phyloP scores from a whole-genome alignment of 78 protist species.

The Paulinella micropora region DNA sequence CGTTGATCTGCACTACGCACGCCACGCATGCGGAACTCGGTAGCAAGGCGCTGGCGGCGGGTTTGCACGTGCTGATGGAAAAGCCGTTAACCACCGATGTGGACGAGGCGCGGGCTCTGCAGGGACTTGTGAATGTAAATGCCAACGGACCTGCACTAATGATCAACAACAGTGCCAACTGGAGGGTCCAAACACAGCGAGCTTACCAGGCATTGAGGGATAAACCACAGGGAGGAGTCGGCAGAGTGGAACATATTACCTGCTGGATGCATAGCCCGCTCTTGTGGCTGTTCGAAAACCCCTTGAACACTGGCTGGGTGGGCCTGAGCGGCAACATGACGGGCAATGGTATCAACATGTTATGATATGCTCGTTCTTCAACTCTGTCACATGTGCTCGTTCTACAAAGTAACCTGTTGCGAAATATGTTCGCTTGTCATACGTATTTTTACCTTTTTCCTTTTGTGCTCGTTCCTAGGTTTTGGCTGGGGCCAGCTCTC shows the following conservation, averaged over 20 bases:
- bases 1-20: background rate
- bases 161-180: slow-evolving; percentile 15
- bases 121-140: no score
- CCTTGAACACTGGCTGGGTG: background rate
- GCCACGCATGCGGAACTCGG: background rate
- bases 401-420: no score
- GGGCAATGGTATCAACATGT: no score
- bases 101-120: background rate
- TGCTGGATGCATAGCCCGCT: background rate
- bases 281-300: slow-evolving; percentile 13
- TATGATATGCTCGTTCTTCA: no score
- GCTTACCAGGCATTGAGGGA: background rate
- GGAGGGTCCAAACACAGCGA: background rate
- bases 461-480: no score
- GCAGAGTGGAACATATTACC: background rate
- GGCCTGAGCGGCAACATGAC: background rate
- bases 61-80: background rate
- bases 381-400: no score
- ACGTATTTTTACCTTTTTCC: no score
- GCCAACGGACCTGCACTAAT: background rate
- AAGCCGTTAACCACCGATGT: slow-evolving; percentile 15
- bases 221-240: background rate
- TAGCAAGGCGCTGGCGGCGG: background rate
- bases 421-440: no score
- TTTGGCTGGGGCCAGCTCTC: slow-evolving; percentile 15